Percentiles rank a stretch among this genome's conserved stretches.
Evolutionary conservation across 345 rosid species (phyloP).

Genomic region (Eucalyptus regnans): DNA sequence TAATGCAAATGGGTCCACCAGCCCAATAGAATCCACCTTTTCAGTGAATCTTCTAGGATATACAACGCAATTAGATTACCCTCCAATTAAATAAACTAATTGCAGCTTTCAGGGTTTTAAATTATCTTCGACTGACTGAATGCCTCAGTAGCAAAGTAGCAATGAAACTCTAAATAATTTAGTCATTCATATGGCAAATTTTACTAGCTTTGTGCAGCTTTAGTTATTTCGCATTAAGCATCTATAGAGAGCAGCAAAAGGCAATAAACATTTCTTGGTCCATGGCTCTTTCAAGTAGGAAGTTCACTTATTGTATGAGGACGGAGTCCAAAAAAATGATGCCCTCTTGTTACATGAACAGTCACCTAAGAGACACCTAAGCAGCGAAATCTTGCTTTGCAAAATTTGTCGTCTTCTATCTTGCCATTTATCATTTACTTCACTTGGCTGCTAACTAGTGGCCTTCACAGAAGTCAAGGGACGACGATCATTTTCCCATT

Average conservation of each 20-base stretch:
- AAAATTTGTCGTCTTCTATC: conserved; percentile 2
- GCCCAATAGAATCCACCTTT: neutral
- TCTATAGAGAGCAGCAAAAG: neutral
- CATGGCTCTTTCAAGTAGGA: neutral
- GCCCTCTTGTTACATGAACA: neutral
- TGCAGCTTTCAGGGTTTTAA: neutral
- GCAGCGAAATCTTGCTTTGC: conserved; percentile 6
- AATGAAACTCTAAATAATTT: neutral
- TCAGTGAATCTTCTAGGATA: neutral
- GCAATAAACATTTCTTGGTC: neutral
- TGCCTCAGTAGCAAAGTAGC: neutral
- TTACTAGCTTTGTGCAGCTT: neutral
- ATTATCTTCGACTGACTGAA: neutral
- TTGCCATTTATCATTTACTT: neutral
- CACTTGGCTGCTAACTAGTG: neutral
- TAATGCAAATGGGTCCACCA: neutral
- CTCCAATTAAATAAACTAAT: neutral
- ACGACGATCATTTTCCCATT: conserved; percentile 19
- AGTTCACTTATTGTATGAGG: conserved; percentile 4
- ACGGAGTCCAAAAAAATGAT: conserved; percentile 12
- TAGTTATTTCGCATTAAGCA: neutral
- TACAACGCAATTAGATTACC: neutral
- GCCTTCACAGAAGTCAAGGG: conserved; percentile 38
- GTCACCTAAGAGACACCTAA: neutral
- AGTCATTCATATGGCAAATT: neutral